Evolutionary conservation across 306 rosid species (phyloP).

Genomic region (Sesbania bispinosa): DNA sequence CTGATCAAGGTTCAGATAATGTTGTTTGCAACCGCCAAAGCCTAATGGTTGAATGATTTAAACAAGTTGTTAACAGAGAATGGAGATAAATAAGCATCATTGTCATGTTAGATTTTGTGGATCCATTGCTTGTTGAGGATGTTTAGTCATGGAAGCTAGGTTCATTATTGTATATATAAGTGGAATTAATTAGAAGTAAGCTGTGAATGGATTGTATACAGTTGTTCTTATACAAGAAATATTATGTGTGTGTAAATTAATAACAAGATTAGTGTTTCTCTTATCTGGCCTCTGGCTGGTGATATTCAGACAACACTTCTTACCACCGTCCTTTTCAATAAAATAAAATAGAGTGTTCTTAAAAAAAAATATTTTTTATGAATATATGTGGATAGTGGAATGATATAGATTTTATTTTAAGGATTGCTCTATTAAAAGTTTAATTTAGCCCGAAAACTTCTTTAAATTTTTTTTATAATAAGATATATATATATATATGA

Average conservation of each 20-base stretch:
- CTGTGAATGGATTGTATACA: slow-evolving; percentile 12
- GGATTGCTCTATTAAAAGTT: too few relatives aligned
- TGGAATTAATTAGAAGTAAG: not conserved
- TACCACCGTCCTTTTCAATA: too few relatives aligned
- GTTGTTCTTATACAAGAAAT: slow-evolving; percentile 22
- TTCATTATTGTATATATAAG: not conserved
- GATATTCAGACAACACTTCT: too few relatives aligned
- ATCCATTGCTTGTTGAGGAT: slow-evolving; percentile 18
- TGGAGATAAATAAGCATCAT: not conserved
- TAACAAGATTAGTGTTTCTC: not conserved
- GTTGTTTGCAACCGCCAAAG: slow-evolving; percentile 35
- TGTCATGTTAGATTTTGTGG: slow-evolving; percentile 28
- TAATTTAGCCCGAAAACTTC: too few relatives aligned
- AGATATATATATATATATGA: too few relatives aligned
- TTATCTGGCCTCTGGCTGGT: not conserved
- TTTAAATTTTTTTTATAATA: too few relatives aligned
- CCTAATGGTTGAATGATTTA: slow-evolving; percentile 14
- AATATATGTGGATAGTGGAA: too few relatives aligned
- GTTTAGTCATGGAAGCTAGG: slow-evolving; percentile 26
- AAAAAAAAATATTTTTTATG: too few relatives aligned
- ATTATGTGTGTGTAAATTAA: not conserved
- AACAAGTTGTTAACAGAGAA: not conserved
- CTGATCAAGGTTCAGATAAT: slow-evolving; percentile 29
- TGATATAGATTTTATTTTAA: too few relatives aligned
- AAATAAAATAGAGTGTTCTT: too few relatives aligned